Conservation (phyloP, 805 yeast species). For the Wickerhamiella dianesei region DNA sequence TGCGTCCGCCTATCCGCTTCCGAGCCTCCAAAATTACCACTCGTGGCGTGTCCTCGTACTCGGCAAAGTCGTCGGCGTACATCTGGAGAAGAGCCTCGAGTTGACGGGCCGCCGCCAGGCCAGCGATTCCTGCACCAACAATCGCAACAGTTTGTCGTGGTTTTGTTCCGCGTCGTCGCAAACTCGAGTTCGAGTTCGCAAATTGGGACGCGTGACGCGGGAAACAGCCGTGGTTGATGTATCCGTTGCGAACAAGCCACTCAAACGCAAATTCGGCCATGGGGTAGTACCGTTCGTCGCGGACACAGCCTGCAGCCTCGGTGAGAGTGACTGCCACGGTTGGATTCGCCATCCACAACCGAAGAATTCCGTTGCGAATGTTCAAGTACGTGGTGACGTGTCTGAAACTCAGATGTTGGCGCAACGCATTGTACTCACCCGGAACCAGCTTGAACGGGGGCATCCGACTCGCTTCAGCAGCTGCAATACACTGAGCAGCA, state of each 20-base stretch:
- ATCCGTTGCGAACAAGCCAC: conserved; percentile 30
- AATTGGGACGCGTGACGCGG: conserved; percentile 5
- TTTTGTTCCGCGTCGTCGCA: conserved; percentile 18
- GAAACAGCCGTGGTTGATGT: conserved; percentile 31
- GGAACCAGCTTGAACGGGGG: conserved; percentile 27
- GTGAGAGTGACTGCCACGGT: conserved; percentile 28
- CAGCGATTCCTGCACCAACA: conserved; percentile 96
- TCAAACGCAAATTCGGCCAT: conserved; percentile 33
- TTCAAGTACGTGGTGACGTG: conserved; percentile 32
- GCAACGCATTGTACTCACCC: conserved; percentile 27
- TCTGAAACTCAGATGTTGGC: conserved; percentile 23
- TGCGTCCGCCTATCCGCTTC: conserved; percentile 31
- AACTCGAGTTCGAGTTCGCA: conserved; percentile 9
- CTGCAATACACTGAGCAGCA: conserved; percentile 29
- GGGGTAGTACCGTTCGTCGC: conserved; percentile 26
- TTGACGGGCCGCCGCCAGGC: conserved; percentile 92
- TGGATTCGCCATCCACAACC: conserved; percentile 32
- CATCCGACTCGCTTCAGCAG: conserved; percentile 29
- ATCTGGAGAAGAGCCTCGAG: conserved; percentile 47
- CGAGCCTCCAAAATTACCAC: conserved; percentile 30
- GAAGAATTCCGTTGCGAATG: conserved; percentile 30
- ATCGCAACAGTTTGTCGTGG: conserved; percentile 43
- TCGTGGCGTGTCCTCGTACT: conserved; percentile 30
- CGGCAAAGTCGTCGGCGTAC: conserved; percentile 22
- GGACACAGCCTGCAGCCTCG: conserved; percentile 33